Conservation (phyloP, 768 basidiomycete species). For the Nidularia pulvinata region DNA sequence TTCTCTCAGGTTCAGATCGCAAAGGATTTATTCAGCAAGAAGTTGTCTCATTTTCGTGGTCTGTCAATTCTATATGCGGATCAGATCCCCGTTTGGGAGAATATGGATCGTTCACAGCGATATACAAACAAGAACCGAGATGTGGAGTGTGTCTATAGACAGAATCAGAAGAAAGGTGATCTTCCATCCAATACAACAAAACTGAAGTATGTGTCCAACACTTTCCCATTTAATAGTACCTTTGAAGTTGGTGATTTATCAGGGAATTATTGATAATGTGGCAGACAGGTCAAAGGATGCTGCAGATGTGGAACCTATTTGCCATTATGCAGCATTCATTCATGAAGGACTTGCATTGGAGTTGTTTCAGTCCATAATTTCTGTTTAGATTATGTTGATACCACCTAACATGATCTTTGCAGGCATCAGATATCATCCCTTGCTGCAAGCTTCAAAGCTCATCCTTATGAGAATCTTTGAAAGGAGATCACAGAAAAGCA, state of each 20-base stretch:
- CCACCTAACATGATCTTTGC: too few relatives aligned
- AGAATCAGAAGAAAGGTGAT: constrained; percentile 8
- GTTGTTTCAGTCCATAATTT: too few relatives aligned
- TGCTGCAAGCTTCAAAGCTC: too few relatives aligned
- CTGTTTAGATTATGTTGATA: too few relatives aligned
- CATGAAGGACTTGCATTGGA: constrained; percentile 5
- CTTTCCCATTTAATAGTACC: neutral
- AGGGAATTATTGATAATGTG: neutral
- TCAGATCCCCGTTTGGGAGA: neutral
- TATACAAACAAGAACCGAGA: neutral
- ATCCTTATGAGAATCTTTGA: too few relatives aligned
- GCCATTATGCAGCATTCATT: neutral
- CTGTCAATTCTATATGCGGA: neutral
- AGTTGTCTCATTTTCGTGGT: too few relatives aligned
- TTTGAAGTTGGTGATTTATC: neutral
- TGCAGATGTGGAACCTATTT: neutral
- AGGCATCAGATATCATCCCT: too few relatives aligned
- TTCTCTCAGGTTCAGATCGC: neutral
- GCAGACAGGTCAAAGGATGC: neutral
- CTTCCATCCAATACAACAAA: neutral
- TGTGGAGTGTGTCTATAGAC: constrained; percentile 5
- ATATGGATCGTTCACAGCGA: neutral
- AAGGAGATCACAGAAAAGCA: too few relatives aligned
- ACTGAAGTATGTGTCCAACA: neutral
- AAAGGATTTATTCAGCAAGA: too few relatives aligned